A percentile compares a stretch with the other conserved stretches of the same genome.
phyloP scores from a whole-genome alignment of 2,329 filamentous ascomycete genomes.

The Aspergillus udagawae region DNA sequence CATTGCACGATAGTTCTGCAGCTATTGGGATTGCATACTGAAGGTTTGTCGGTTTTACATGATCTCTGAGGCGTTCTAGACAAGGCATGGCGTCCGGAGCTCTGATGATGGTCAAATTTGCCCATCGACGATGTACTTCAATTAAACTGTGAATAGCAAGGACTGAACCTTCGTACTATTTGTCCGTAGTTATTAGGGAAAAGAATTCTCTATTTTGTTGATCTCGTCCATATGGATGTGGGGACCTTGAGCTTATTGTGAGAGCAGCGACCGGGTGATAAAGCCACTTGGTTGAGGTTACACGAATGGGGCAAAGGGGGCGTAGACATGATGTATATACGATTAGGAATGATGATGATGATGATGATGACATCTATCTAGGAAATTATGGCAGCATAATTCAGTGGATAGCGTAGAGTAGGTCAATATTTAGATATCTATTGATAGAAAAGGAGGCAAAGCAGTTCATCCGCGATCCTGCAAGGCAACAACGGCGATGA shows the following conservation, averaged over 20 bases:
- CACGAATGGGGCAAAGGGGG: not conserved
- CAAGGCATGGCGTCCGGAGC: slow-evolving; percentile 11
- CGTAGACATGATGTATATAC: not conserved
- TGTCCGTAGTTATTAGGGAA: not conserved
- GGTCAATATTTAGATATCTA: no score
- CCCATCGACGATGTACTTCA: not conserved
- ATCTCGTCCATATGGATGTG: not conserved
- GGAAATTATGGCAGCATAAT: not conserved
- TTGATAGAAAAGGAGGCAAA: no score
- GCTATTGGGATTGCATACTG: slow-evolving; percentile 1
- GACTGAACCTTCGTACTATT: not conserved
- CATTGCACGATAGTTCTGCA: not conserved
- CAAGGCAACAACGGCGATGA: no score
- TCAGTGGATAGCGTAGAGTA: not conserved
- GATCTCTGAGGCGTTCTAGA: slow-evolving; percentile 9
- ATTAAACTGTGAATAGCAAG: not conserved
- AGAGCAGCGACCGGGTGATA: not conserved
- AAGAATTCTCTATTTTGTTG: not conserved
- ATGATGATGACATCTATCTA: not conserved
- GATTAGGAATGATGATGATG: not conserved
- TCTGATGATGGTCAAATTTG: not conserved
- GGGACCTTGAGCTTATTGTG: not conserved
- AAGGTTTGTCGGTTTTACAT: slow-evolving; percentile 3
- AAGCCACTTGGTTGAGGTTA: not conserved
- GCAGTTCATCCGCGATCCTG: no score